Conservation (phyloP, 805 yeast species). For the Ogataea dorogensis region DNA sequence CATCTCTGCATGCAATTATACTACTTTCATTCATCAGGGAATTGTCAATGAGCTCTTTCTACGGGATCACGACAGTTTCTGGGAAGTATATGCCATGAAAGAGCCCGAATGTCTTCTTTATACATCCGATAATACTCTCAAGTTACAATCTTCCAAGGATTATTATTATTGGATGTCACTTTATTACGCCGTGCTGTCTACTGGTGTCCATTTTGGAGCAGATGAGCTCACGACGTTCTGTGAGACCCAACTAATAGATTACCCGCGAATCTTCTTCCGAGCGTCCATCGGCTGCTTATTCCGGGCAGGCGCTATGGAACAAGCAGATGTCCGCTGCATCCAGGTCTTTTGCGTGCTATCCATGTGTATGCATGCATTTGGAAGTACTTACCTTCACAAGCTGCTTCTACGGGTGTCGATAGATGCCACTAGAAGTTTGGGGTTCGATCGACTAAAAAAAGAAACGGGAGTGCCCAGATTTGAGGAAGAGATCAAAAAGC, state of each 20-base stretch:
- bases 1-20: conserved; percentile 23
- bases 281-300: conserved; percentile 25
- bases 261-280: conserved; percentile 21
- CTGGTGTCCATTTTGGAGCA: conserved; percentile 25
- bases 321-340: conserved; percentile 25
- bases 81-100: conserved; percentile 13
- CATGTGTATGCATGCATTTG: conserved; percentile 26
- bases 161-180: conserved; percentile 29
- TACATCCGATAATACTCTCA: conserved; percentile 12
- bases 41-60: conserved; percentile 22
- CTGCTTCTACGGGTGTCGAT: conserved; percentile 21
- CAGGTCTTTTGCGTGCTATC: conserved; percentile 27
- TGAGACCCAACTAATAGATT: conserved; percentile 13
- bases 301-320: conserved; percentile 24
- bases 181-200: conserved; percentile 23
- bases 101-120: conserved; percentile 15
- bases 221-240: conserved; percentile 14
- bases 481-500: conserved; percentile 22
- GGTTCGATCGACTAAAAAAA: conserved; percentile 11
- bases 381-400: conserved; percentile 24
- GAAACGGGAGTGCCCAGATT: conserved; percentile 8
- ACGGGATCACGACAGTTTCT: conserved; percentile 25
- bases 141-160: conserved; percentile 16
- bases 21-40: conserved; percentile 27
- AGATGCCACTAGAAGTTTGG: conserved; percentile 21